Conservation (phyloP, 805 yeast genomes). For the Wickerhamomyces mucosus region DNA sequence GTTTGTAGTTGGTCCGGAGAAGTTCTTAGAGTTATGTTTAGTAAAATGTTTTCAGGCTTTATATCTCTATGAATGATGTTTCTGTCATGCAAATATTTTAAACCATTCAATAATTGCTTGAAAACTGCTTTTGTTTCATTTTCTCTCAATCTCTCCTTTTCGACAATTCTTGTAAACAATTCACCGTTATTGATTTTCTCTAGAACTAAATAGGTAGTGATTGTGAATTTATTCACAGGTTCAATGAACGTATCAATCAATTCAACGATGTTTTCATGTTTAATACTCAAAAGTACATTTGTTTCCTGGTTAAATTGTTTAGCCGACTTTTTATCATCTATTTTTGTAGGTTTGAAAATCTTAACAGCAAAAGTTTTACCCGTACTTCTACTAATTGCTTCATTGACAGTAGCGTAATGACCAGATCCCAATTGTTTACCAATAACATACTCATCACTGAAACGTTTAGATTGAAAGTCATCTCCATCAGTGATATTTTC, state of each 20-base stretch:
- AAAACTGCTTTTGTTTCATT: slow-evolving; percentile 54
- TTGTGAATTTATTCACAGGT: slow-evolving; percentile 34
- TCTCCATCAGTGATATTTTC: slow-evolving; percentile 9
- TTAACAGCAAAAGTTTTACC: slow-evolving; percentile 66
- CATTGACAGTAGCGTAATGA: slow-evolving; percentile 75
- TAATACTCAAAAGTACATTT: slow-evolving; percentile 50
- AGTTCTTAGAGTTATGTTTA: slow-evolving; percentile 37
- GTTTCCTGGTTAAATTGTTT: slow-evolving; percentile 54
- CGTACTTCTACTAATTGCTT: slow-evolving; percentile 46
- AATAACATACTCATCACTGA: slow-evolving; percentile 36
- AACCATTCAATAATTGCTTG: slow-evolving; percentile 56
- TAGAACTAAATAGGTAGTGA: slow-evolving; percentile 47
- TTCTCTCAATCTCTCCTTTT: slow-evolving; percentile 51
- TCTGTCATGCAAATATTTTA: slow-evolving; percentile 54
- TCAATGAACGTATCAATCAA: slow-evolving; percentile 52
- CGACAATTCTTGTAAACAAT: slow-evolving; percentile 60
- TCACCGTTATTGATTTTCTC: slow-evolving; percentile 74
- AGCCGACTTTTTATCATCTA: slow-evolving; percentile 29
- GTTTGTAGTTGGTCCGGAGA: slow-evolving; percentile 17
- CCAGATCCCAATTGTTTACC: slow-evolving; percentile 65
- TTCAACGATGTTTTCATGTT: slow-evolving; percentile 64
- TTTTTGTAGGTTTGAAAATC: slow-evolving; percentile 51
- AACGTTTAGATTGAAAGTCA: slow-evolving; percentile 47
- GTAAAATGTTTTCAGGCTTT: slow-evolving; percentile 67
- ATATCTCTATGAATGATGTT: slow-evolving; percentile 73